These are phyloP conservation scores for Cicer cuneatum DNA, from an alignment of 306 rosid species.

Conservation along the genomic window DNA sequence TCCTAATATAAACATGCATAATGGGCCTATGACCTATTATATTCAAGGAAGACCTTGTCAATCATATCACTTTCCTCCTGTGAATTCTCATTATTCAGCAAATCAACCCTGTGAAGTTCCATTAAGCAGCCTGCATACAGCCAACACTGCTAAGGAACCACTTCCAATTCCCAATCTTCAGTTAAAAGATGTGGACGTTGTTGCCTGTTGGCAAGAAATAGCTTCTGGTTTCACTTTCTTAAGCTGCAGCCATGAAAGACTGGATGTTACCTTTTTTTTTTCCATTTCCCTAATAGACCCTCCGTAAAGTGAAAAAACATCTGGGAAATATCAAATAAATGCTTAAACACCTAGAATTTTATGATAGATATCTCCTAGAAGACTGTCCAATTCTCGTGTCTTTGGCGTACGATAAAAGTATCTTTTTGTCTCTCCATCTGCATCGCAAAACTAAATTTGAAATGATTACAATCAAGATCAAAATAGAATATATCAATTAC, in stretches of 20 bases:
- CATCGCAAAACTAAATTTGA: slow-evolving; percentile 75
- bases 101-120: background rate
- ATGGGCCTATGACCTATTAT: too few relatives aligned
- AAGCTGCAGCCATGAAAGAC: background rate
- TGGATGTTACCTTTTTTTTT: background rate
- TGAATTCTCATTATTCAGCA: too few relatives aligned
- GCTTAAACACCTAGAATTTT: slow-evolving; percentile 79
- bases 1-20: too few relatives aligned
- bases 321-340: slow-evolving; percentile 31
- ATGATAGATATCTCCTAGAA: slow-evolving; percentile 93
- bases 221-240: background rate
- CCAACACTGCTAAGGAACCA: slow-evolving; percentile 7
- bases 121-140: background rate
- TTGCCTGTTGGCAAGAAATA: slow-evolving; percentile 7
- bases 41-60: too few relatives aligned
- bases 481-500: slow-evolving; percentile 32
- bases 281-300: slow-evolving; percentile 14
- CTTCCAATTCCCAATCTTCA: background rate
- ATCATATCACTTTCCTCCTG: too few relatives aligned
- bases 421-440: slow-evolving; percentile 83
- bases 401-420: slow-evolving; percentile 86
- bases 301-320: background rate
- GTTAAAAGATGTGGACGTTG: background rate
- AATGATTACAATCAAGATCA: slow-evolving; percentile 44
- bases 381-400: slow-evolving; percentile 85